phyloP scores from a whole-genome alignment of 805 yeast species.

The Kurtzmaniella fragi region DNA sequence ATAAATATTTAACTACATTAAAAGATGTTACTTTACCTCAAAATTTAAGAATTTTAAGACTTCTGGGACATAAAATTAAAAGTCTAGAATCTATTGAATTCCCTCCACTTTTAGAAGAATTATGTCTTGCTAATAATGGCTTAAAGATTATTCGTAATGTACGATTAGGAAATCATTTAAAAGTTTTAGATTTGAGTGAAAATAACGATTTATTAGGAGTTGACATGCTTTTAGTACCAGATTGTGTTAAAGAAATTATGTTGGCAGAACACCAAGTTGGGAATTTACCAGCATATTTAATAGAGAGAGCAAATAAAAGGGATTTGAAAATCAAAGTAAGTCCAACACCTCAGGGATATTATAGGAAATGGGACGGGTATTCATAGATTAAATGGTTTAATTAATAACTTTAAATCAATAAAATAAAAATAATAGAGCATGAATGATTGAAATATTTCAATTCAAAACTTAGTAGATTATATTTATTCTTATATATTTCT shows the following conservation, averaged over 20 bases:
- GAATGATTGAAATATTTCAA: constrained; percentile 1
- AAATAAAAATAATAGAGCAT: constrained; percentile 1
- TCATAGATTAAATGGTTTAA: neutral
- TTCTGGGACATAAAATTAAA: constrained; percentile 37
- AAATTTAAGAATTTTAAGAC: constrained; percentile 26
- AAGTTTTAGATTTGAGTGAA: constrained; percentile 34
- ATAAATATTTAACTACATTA: constrained; percentile 35
- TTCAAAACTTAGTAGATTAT: neutral
- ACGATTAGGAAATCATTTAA: constrained; percentile 30
- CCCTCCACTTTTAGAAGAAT: constrained; percentile 24
- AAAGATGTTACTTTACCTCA: constrained; percentile 38
- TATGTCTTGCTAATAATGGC: constrained; percentile 37
- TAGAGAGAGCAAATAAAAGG: constrained; percentile 35
- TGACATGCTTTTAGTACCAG: constrained; percentile 34
- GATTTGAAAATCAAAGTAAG: constrained; percentile 23
- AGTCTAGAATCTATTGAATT: constrained; percentile 35
- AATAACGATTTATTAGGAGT: constrained; percentile 34
- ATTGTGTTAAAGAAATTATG: constrained; percentile 30
- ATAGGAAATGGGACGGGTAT: constrained; percentile 2
- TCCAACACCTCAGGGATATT: constrained; percentile 14
- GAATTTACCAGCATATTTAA: constrained; percentile 31
- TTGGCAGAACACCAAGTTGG: constrained; percentile 29
- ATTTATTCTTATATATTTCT: neutral
- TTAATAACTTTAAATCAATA: neutral
- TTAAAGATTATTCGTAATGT: constrained; percentile 30